Evolutionary conservation across 2,329 filamentous ascomycete genomes (phyloP).

Genomic region (Elsinoe arachidis): DNA sequence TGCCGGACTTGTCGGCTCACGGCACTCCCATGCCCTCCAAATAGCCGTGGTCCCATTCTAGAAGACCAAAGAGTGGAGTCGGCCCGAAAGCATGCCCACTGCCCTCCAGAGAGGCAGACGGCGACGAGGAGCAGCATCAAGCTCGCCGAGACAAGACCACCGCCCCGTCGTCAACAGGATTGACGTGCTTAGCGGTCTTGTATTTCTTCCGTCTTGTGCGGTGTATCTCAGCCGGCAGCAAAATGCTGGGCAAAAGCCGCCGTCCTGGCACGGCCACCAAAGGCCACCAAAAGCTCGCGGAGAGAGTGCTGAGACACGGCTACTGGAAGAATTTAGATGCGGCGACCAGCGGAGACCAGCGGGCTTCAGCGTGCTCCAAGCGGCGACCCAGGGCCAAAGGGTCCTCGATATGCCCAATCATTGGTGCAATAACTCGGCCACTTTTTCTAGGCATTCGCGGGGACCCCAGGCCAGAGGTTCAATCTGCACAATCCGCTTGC

Average conservation of each 20-base stretch:
- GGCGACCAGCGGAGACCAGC: background rate
- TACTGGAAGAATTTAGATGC: constrained; percentile 8
- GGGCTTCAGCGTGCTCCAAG: too few species aligned
- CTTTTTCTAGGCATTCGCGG: constrained; percentile 6
- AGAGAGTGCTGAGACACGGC: constrained; percentile 8
- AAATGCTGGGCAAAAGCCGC: constrained; percentile 4
- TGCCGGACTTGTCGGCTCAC: background rate
- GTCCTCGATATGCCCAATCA: background rate
- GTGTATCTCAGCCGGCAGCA: background rate
- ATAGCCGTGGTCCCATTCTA: background rate
- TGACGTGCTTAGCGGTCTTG: constrained; percentile 8
- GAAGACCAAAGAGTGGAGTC: constrained; percentile 3
- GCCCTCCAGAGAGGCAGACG: background rate
- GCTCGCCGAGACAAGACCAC: background rate
- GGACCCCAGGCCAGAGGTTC: background rate
- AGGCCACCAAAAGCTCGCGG: too few species aligned
- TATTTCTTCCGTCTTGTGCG: constrained; percentile 9
- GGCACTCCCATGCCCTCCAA: background rate
- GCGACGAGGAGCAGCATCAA: background rate
- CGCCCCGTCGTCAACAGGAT: background rate
- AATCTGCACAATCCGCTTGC: constrained; percentile 6
- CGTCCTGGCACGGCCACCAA: background rate
- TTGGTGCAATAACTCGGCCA: constrained; percentile 9
- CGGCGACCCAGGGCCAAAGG: background rate
- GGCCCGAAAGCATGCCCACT: background rate